Conservation (phyloP, 148 eudicot genomes). For the Limonium bicolor region DNA sequence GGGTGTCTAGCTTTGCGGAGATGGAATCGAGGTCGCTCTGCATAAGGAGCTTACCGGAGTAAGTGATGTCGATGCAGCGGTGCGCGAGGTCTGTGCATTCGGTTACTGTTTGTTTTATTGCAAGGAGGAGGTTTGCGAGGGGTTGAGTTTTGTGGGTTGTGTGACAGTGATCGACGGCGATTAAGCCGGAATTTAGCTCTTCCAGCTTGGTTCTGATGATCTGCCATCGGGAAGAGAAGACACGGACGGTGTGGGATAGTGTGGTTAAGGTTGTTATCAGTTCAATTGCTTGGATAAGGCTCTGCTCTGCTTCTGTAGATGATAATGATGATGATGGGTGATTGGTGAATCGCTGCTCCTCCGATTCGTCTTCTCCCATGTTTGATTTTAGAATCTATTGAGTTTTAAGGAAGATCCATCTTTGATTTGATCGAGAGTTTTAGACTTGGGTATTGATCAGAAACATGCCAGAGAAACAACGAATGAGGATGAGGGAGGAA, state of each 20-base stretch:
- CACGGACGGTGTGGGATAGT: constrained; percentile 37
- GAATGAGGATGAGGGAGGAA: too few relatives aligned
- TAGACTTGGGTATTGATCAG: too few relatives aligned
- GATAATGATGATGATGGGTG: too few relatives aligned
- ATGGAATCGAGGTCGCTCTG: constrained; percentile 61
- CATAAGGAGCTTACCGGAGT: constrained; percentile 63
- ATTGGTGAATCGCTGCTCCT: too few relatives aligned
- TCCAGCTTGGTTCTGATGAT: constrained; percentile 42
- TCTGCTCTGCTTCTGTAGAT: too few relatives aligned
- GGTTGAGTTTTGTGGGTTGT: constrained; percentile 7
- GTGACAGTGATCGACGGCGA: constrained; percentile 19
- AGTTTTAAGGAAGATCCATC: too few relatives aligned
- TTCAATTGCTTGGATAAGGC: constrained; percentile 18
- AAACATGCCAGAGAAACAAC: too few relatives aligned
- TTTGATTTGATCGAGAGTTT: too few relatives aligned
- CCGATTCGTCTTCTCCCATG: too few relatives aligned
- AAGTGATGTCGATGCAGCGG: constrained; percentile 31
- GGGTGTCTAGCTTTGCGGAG: constrained; percentile 24
- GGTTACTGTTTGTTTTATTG: constrained; percentile 13
- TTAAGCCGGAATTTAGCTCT: constrained; percentile 37
- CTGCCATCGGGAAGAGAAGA: constrained; percentile 55
- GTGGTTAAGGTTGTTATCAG: constrained; percentile 24
- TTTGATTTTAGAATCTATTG: too few relatives aligned
- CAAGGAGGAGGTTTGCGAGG: constrained; percentile 12
- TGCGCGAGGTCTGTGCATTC: constrained; percentile 23